Base-by-base conservation (phyloP, 1,284 basidiomycete species). In the Heterobasidion irregulare region DNA sequence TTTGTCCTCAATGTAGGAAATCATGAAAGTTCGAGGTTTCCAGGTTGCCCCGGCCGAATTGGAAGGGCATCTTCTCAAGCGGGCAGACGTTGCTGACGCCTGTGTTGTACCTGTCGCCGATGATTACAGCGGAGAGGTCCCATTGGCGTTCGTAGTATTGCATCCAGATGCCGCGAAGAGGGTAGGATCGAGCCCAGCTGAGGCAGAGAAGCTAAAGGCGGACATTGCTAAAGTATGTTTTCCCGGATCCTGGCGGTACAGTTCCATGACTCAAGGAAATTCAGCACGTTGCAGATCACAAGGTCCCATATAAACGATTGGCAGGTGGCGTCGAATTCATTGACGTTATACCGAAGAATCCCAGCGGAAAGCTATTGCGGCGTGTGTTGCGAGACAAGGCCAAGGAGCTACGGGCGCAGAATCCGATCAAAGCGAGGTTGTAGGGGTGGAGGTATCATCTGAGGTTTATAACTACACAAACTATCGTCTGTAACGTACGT, bases 91-190 rank as follows among this genome's bases (percentile, higher is more conserved):
- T 4, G 74, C 73, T 1, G 85, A 92, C 56, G 77, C 75, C 1
- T 90, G 89, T 61, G 86, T 94, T 10, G 84, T 94, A 6, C 81
- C 88, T 2, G 67, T 92, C 2, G 78, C 78, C 0, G 87, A 94
- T 64, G 88, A 92, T 13, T 88, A 84, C 61, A 86, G 80, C 50
- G 91, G 91, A 41, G 91, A 94, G 64, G 63, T 89, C 4, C 90
- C 92, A 0, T 66, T 87, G 48, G 88, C 86, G 0, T 92, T 81
- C 63, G 72, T 92, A n/a, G 82, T 84, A 1, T 74, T 82, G 8
- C 73, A 72, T 53, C 65, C 72, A 2, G 66, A 70, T 6, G 76
- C 79, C 0, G 66, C 67, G 16, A 68, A 69, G 52, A 72, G 75
- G 38, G 53, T 33, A 2, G 50, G 15, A 68, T 76, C 33, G 62